Conservation (phyloP, 495 filamentous ascomycete genomes). For the Penicillium chermesinum region DNA sequence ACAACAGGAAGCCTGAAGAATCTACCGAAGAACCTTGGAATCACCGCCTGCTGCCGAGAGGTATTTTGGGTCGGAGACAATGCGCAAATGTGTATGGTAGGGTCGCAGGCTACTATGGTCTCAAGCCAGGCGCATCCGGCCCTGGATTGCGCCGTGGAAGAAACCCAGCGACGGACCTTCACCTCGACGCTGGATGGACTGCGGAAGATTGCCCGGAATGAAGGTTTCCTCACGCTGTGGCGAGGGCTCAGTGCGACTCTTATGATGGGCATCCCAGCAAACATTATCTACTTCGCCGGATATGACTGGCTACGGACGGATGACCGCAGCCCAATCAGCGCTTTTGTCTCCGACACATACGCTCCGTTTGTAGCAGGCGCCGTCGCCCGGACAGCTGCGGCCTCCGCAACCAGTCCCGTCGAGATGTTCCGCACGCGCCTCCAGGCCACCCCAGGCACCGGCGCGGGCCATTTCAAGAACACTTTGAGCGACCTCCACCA, state of each 20-base stretch:
- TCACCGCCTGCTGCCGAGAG: conserved; percentile 93
- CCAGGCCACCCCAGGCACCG: conserved; percentile 61
- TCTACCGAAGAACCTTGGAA: conserved; percentile 71
- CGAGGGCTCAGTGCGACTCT: conserved; percentile 87
- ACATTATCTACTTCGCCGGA: conserved; percentile 98
- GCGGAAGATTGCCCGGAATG: conserved; percentile 92
- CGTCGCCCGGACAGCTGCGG: conserved; percentile 71
- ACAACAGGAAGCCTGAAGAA: conserved; percentile 56
- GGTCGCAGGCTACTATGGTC: conserved; percentile 34
- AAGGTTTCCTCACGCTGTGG: conserved; percentile 85
- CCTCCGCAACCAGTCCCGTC: conserved; percentile 78
- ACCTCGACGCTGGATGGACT: conserved; percentile 89
- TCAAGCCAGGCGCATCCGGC: conserved; percentile 27
- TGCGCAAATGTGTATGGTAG: conserved; percentile 71
- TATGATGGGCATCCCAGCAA: conserved; percentile 88
- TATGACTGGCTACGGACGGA: conserved; percentile 88
- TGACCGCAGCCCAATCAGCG: conserved; percentile 60
- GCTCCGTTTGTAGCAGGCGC: conserved; percentile 77
- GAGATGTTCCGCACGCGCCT: conserved; percentile 94
- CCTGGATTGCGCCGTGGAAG: conserved; percentile 79
- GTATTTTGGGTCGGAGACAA: conserved; percentile 94
- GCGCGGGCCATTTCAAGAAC: conserved; percentile 60
- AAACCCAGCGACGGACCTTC: conserved; percentile 75
- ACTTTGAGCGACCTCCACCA: conserved; percentile 69
- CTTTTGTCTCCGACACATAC: conserved; percentile 55